Evolutionary conservation across 495 filamentous ascomycete species (phyloP), one percentile per base, ranked within the genome.

Genomic region (Aspergillus homomorphus): DNA sequence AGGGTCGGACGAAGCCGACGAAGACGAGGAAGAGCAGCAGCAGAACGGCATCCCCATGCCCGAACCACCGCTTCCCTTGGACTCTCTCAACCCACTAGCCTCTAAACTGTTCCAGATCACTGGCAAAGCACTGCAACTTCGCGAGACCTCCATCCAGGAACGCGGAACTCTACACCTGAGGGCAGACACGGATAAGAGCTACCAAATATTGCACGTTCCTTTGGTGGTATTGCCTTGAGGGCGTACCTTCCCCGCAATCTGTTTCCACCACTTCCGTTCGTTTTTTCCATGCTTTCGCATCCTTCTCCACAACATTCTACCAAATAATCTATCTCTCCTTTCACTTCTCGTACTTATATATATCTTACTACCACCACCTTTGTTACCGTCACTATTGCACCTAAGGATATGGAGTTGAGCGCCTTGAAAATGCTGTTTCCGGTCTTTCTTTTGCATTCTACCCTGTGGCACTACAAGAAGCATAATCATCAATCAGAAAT

Each of bases 151-250:
- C 42, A 51, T 61, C 48, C 63, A 62, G 54, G 62, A 64, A 20
- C 54, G 53, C 16, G 57, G 56, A 24, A 50, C 18, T 38, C 51
- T 28, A 20, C 20, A 61, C 7, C 22, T 52, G 23, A 51, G 33
- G 45, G 43, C 23, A 18, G 30, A 45, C 23, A 42, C 52, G 33
- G 30, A 49, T 20, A 56, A 30, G 44, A 62, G 61, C n/a, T 58
- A 54, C 21, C 53, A 50, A 21, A 56, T 73, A 21, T 51, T 72
- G 28, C 73, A 75, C 24, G 58, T 70, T 19, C 72, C 72, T 10
- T 28, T 69, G 19, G 61, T 73, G 9, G 51, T 69, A 12, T 49
- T 74, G 55, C 68, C 64, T 48, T 74, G 61, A 59, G 38, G 18
- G 2, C 9, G 24, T 1, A 24, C 26, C 26, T 15, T 18, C 24